Percentiles rank a stretch among this genome's conserved stretches.
phyloP scores from a whole-genome alignment of 345 rosid species.

The Zanthoxylum bungeanum region DNA sequence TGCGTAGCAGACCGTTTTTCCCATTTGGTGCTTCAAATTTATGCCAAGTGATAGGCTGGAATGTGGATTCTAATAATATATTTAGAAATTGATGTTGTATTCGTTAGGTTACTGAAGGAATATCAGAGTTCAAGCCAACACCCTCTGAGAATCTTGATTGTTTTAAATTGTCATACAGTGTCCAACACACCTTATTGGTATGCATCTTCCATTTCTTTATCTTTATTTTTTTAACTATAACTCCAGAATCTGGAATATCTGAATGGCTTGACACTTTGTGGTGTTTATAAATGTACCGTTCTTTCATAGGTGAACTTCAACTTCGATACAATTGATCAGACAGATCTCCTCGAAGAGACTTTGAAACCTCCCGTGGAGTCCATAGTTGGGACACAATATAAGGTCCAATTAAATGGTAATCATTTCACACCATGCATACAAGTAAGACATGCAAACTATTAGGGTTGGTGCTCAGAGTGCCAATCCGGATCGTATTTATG shows the following conservation, averaged over 20 bases:
- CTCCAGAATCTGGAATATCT: not conserved
- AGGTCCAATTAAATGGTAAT: constrained; percentile 66
- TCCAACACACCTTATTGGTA: constrained; percentile 77
- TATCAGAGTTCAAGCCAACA: constrained; percentile 83
- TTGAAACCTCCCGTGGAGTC: constrained; percentile 71
- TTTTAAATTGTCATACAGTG: constrained; percentile 64
- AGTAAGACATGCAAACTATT: constrained; percentile 36
- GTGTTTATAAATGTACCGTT: not conserved
- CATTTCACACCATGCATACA: constrained; percentile 90
- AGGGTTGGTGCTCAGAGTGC: too few relatives aligned
- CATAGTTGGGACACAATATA: constrained; percentile 69
- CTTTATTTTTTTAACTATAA: not conserved
- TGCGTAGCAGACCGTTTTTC: not conserved
- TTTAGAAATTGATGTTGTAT: constrained; percentile 2
- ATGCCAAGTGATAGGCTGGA: not conserved
- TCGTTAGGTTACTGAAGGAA: constrained; percentile 72
- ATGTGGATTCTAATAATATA: not conserved
- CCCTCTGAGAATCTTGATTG: constrained; percentile 79
- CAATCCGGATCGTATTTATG: too few relatives aligned
- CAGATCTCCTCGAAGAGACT: constrained; percentile 81
- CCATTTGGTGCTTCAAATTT: not conserved
- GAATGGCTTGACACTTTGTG: constrained; percentile 1
- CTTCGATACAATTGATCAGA: constrained; percentile 73
- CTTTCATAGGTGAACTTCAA: constrained; percentile 69
- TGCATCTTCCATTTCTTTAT: constrained; percentile 1